These are phyloP conservation scores for Fomitiporia mediterranea DNA, from an alignment of 1,284 basidiomycete genomes.

Conservation along the genomic window DNA sequence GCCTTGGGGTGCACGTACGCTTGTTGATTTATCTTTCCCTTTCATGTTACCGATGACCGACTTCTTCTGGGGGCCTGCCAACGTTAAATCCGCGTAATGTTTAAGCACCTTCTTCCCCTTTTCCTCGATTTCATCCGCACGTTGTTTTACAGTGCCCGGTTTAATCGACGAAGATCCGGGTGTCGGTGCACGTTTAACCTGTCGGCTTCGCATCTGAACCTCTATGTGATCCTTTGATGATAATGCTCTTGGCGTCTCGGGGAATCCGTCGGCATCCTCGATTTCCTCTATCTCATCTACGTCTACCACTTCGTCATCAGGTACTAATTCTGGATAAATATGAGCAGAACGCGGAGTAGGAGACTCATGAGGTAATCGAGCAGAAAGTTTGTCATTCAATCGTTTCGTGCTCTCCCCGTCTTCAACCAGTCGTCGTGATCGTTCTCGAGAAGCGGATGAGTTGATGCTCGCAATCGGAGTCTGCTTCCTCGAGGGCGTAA, in stretches of 20 bases:
- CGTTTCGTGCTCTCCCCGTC: conserved; percentile 1
- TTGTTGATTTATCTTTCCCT: neutral
- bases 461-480: no score
- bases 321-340: no score
- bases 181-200: neutral
- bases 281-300: neutral
- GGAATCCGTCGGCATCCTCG: conserved; percentile 2
- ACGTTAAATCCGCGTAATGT: neutral
- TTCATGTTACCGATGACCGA: neutral
- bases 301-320: neutral
- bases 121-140: neutral
- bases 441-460: neutral
- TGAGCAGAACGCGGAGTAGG: neutral
- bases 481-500: no score
- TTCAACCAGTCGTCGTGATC: neutral
- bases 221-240: neutral
- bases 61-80: neutral
- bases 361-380: neutral
- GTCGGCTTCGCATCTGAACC: neutral
- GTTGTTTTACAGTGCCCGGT: neutral
- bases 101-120: neutral
- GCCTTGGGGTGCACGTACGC: neutral
- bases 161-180: neutral
- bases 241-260: neutral
- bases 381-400: neutral